These are phyloP conservation scores for Colletotrichum somersetense DNA, from an alignment of 2,329 filamentous ascomycete species.

Conservation along the genomic window DNA sequence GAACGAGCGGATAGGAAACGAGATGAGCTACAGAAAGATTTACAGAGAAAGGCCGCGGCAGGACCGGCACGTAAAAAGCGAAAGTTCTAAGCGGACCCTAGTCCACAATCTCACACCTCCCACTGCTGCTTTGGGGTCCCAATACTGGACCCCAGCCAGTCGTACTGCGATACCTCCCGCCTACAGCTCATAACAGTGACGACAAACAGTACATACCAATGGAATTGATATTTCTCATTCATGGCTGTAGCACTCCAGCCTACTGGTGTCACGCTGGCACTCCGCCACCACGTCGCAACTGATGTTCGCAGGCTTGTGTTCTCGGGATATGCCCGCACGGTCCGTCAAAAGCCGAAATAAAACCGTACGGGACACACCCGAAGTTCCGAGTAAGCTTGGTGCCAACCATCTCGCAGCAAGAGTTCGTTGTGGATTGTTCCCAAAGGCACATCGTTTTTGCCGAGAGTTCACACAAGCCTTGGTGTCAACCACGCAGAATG, in stretches of 20 bases:
- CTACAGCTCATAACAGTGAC: not conserved
- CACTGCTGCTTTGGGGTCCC: not conserved
- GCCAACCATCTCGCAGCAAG: conserved; percentile 6
- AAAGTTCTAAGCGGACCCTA: conserved; percentile 57
- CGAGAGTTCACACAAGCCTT: not conserved
- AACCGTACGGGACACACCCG: not conserved
- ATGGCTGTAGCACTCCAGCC: not conserved
- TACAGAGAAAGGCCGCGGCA: conserved; percentile 62
- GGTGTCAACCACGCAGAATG: not conserved
- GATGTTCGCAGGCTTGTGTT: not conserved
- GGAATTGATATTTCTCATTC: not conserved
- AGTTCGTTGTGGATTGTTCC: conserved; percentile 18
- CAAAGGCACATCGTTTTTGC: conserved; percentile 5
- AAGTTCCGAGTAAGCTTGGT: conserved; percentile 10
- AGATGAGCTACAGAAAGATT: conserved; percentile 63
- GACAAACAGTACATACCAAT: too few species aligned
- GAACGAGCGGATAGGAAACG: conserved; percentile 64
- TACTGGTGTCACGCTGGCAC: not conserved
- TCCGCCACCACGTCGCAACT: not conserved
- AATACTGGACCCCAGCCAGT: not conserved
- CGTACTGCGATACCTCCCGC: not conserved
- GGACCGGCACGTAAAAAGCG: conserved; percentile 69
- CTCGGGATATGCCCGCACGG: not conserved
- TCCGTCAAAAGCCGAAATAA: not conserved
- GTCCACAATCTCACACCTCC: conserved; percentile 5